Evolutionary conservation across 2,329 filamentous ascomycete genomes (phyloP).

Genomic region (Alternaria ventricosa): DNA sequence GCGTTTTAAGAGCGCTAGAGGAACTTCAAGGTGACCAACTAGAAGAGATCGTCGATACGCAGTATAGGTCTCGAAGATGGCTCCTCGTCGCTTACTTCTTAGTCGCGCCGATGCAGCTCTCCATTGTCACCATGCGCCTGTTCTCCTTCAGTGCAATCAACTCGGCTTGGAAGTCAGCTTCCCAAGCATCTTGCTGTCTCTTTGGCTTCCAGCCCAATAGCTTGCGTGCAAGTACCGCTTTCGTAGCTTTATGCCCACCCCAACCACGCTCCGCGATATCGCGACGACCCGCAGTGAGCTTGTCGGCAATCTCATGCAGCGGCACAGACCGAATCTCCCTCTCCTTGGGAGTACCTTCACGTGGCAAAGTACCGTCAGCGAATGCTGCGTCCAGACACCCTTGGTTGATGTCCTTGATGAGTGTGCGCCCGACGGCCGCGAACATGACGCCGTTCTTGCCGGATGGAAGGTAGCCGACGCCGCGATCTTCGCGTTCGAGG

Average conservation of each 20-base stretch:
- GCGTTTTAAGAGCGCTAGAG: background rate
- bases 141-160: slow-evolving; percentile 20
- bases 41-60: fast-evolving
- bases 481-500: slow-evolving; percentile 20
- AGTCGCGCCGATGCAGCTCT: slow-evolving; percentile 15
- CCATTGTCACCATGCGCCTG: slow-evolving; percentile 11
- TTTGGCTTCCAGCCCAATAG: slow-evolving; percentile 20
- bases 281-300: slow-evolving; percentile 14
- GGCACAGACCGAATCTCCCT: slow-evolving; percentile 17
- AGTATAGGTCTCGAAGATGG: background rate
- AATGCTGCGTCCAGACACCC: slow-evolving; percentile 22
- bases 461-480: slow-evolving; percentile 17
- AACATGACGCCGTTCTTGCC: slow-evolving; percentile 22
- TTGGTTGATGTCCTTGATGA: slow-evolving; percentile 21
- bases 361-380: slow-evolving; percentile 15
- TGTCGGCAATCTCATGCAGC: slow-evolving; percentile 19
- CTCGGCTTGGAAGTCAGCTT: slow-evolving; percentile 21
- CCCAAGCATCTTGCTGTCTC: slow-evolving; percentile 17
- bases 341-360: slow-evolving; percentile 18
- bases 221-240: slow-evolving; percentile 16
- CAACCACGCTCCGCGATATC: slow-evolving; percentile 21
- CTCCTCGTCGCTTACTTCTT: background rate
- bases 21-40: background rate
- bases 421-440: slow-evolving; percentile 14
- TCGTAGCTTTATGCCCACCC: slow-evolving; percentile 22